phyloP scores from a whole-genome alignment of 2,329 filamentous ascomycete species.

The Cladosporium cucumerinum region DNA sequence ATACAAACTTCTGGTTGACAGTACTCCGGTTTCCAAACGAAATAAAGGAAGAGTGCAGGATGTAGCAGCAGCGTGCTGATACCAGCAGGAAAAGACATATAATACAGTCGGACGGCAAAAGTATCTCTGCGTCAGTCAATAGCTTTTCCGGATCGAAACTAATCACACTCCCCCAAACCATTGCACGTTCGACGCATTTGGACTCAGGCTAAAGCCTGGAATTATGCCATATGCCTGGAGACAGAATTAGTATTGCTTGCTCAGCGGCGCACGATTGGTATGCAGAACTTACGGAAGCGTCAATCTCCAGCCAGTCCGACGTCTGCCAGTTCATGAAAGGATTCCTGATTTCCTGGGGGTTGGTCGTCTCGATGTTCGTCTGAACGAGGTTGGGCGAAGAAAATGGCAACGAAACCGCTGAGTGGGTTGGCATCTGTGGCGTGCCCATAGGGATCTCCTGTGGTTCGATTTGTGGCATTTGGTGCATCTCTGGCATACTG shows the following conservation, averaged over 20 bases:
- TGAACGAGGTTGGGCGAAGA: background rate
- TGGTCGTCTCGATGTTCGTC: background rate
- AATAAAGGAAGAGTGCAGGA: background rate
- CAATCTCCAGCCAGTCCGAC: conserved; percentile 36
- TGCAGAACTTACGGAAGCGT: conserved; percentile 30
- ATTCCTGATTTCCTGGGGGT: background rate
- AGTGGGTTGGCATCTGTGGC: background rate
- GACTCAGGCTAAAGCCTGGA: background rate
- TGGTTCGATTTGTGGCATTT: background rate
- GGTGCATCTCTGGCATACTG: background rate
- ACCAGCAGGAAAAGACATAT: background rate
- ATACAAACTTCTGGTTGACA: background rate
- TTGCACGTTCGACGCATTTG: conserved; percentile 1
- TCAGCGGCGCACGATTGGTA: background rate
- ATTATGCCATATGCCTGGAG: conserved; percentile 9
- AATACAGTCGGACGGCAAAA: background rate
- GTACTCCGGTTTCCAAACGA: background rate
- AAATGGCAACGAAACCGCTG: background rate
- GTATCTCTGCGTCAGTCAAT: background rate
- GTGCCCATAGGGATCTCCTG: background rate
- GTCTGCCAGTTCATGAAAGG: conserved; percentile 34
- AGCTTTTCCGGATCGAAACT: background rate
- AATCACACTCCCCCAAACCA: conserved; percentile 7
- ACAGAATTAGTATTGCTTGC: background rate
- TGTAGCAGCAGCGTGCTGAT: background rate